Percentiles rank a stretch among this genome's conserved stretches.
Conservation (phyloP, 2,329 filamentous ascomycete genomes). For the Neofusicoccum cordaticola region DNA sequence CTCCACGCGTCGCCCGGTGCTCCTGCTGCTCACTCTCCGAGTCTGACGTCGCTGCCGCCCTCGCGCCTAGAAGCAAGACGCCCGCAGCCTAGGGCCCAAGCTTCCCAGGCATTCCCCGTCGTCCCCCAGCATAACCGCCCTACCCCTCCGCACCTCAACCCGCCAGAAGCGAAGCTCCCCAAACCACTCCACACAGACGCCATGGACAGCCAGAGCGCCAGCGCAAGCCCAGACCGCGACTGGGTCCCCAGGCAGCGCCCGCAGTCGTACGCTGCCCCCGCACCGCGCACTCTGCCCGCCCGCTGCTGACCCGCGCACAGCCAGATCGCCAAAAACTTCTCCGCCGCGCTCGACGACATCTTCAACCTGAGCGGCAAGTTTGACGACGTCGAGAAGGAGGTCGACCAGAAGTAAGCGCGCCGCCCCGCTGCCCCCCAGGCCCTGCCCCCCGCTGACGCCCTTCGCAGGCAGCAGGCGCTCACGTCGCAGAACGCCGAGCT, state of each 20-base stretch:
- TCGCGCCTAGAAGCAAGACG: neutral
- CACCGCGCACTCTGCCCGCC: conserved; percentile 16
- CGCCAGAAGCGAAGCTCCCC: conserved; percentile 16
- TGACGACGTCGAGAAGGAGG: conserved; percentile 68
- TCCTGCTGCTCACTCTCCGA: conserved; percentile 7
- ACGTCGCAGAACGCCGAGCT: conserved; percentile 73
- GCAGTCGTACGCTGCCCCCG: conserved; percentile 65
- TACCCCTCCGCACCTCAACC: conserved; percentile 16
- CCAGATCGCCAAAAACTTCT: conserved; percentile 84
- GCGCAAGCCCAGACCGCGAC: conserved; percentile 70
- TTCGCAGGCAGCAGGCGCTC: conserved; percentile 72
- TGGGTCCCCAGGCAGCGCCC: conserved; percentile 80
- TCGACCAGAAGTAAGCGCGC: conserved; percentile 76
- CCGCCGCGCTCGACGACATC: conserved; percentile 78
- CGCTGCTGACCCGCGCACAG: conserved; percentile 45
- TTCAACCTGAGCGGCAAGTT: conserved; percentile 83
- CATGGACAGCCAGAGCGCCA: conserved; percentile 48
- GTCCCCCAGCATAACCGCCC: neutral
- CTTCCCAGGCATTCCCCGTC: conserved; percentile 4
- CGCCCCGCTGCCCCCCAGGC: neutral
- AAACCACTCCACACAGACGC: conserved; percentile 16
- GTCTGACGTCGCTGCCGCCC: conserved; percentile 12
- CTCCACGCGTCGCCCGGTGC: conserved; percentile 15
- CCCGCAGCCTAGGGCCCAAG: conserved; percentile 2
- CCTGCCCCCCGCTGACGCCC: neutral